A percentile compares a stretch with the other conserved stretches of the same genome.
Conservation (phyloP, 768 basidiomycete species). For the Lentinula sp. region DNA sequence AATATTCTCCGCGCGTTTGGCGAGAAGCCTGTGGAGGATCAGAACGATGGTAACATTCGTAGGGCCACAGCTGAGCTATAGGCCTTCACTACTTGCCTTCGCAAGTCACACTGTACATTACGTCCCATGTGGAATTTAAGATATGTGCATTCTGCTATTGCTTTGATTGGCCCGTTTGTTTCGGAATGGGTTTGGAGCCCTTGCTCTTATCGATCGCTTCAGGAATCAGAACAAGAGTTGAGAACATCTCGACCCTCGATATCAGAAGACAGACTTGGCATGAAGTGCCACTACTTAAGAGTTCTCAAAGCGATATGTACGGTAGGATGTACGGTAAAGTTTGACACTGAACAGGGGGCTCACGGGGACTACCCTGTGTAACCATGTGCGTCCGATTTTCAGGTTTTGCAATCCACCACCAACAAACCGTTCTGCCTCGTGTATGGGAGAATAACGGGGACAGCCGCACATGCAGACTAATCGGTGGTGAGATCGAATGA, state of each 20-base stretch:
- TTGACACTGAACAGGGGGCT: no score
- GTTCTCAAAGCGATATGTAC: no score
- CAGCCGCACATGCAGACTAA: not conserved
- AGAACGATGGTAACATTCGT: constrained; percentile 1
- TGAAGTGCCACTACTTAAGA: no score
- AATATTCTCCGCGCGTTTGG: constrained; percentile 75
- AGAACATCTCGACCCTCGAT: not conserved
- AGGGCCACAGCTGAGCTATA: constrained; percentile 38
- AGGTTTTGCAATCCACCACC: not conserved
- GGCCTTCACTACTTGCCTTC: constrained; percentile 5
- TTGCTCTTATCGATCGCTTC: no score
- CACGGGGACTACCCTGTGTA: no score
- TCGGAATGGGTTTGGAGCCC: no score
- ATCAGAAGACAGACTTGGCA: no score
- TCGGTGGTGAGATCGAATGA: not conserved
- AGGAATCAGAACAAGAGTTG: no score
- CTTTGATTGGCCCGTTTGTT: no score
- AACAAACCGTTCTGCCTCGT: not conserved
- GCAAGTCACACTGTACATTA: not conserved
- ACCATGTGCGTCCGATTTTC: no score
- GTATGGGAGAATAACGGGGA: not conserved
- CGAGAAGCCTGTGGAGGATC: constrained; percentile 30
- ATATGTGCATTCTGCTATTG: no score
- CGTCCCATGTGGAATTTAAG: not conserved
- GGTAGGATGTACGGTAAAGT: no score